phyloP scores from a whole-genome alignment of 2,329 filamentous ascomycete species.

The Diplodia intermedia region DNA sequence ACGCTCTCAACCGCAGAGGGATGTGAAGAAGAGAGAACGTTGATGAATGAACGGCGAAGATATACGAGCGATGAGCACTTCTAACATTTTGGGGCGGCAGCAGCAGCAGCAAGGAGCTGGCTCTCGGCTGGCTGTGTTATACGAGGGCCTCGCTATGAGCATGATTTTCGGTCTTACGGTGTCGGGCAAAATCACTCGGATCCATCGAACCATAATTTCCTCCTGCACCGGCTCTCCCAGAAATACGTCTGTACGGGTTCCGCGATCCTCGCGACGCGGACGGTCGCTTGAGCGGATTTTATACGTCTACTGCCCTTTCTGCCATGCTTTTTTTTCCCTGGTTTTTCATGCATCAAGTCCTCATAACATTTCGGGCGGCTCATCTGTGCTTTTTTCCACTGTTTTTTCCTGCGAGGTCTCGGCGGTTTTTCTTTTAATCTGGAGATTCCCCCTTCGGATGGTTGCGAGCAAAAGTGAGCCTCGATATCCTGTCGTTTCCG shows the following conservation, averaged over 20 bases:
- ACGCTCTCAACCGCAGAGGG: constrained; percentile 50
- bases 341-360: constrained; percentile 29
- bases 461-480: constrained; percentile 32
- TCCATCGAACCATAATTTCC: constrained; percentile 26
- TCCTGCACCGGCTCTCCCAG: constrained; percentile 11
- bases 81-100: constrained; percentile 21
- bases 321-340: background rate
- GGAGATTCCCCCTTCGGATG: constrained; percentile 32
- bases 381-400: constrained; percentile 13
- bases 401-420: constrained; percentile 31
- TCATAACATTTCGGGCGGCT: constrained; percentile 29
- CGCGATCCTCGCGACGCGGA: background rate
- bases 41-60: constrained; percentile 29
- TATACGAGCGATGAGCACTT: constrained; percentile 29
- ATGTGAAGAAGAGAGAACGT: constrained; percentile 32
- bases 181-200: constrained; percentile 30
- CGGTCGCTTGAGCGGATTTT: constrained; percentile 25
- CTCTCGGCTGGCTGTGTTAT: constrained; percentile 28
- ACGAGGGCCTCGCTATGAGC: constrained; percentile 28
- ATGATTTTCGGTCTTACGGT: constrained; percentile 30
- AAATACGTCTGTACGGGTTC: constrained; percentile 4
- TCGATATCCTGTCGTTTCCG: constrained; percentile 33
- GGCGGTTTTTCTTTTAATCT: constrained; percentile 31
- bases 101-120: constrained; percentile 31
- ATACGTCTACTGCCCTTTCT: constrained; percentile 21